Conservation (phyloP, 495 filamentous ascomycete genomes). For the Monascus purpureus region DNA sequence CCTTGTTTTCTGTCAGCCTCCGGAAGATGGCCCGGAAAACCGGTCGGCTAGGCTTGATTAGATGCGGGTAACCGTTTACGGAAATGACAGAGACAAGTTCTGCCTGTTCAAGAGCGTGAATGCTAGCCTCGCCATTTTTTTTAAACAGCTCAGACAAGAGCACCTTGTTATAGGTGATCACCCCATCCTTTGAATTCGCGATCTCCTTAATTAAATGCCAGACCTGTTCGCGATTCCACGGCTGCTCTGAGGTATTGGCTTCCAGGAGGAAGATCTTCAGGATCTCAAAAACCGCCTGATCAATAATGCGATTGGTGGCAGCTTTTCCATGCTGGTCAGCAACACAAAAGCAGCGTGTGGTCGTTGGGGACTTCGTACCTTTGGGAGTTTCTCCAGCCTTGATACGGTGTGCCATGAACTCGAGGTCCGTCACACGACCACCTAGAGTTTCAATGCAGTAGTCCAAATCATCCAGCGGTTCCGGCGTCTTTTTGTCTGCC, state of each 20-base stretch:
- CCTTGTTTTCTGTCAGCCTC: constrained; percentile 52
- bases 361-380: constrained; percentile 22
- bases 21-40: constrained; percentile 78
- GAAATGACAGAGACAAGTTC: constrained; percentile 76
- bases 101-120: constrained; percentile 70
- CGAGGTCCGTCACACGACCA: constrained; percentile 84
- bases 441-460: constrained; percentile 69
- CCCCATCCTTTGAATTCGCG: constrained; percentile 35
- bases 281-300: constrained; percentile 77
- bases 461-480: constrained; percentile 51
- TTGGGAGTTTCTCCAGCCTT: constrained; percentile 76
- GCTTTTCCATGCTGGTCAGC: constrained; percentile 26
- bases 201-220: constrained; percentile 77
- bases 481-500: constrained; percentile 19
- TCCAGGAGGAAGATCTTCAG: constrained; percentile 81
- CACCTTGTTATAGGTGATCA: constrained; percentile 68
- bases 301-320: constrained; percentile 81
- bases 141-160: constrained; percentile 63
- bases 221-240: constrained; percentile 73
- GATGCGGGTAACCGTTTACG: constrained; percentile 56
- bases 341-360: too few species aligned
- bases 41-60: constrained; percentile 68
- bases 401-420: constrained; percentile 82
- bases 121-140: constrained; percentile 47
- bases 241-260: constrained; percentile 20